Evolutionary conservation across 139 green algal genomes (phyloP), one percentile per base, ranked within the genome.

Genomic region (Nannochloris sp.): DNA sequence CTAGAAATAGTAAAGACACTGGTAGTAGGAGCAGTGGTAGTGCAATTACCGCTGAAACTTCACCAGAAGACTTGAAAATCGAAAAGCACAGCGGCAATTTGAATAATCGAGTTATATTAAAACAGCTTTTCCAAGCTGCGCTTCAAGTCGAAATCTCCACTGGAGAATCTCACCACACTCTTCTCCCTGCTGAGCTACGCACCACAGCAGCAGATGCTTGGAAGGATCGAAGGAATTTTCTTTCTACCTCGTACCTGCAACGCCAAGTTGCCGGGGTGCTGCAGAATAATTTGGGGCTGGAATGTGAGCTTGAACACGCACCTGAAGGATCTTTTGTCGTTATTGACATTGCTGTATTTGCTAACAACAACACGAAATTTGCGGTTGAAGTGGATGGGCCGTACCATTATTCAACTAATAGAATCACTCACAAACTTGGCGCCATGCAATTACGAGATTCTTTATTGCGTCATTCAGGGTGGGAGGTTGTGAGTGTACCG

Each of bases 311-410:
- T 36, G 67, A 73, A 33, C 62, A 73, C 57, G 37, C 44, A 32
- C 57, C 67, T 4, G 30, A 38, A 2, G 45, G 31, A 30, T 48
- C 38, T 35, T 51, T 66, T 29, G 85, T 85, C 65, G 66, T 37
- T 4, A 75, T 87, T 24, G 80, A 88, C 64, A 74, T 77, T 12
- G 60, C 57, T 61, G 42, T 79, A 30, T 42, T 24, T 6, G 37
- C 14, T 25, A 23, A 64, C 34, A 34, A 32, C 44, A 56, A 12
- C 54, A 32, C 29, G 53, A 75, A 65, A 60, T 59, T 88, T 8
- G 82, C 82, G 6, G 68, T 88, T 6, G 82, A 89, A 67, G 81
- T 81, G 48, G 82, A 89, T 39, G 82, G 82, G 0, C 78, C 78
- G 5, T 60, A 55, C 15, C 82, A 89, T 68, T 89, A 87, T 65